Percentiles rank a stretch among this genome's conserved stretches.
Conservation (phyloP, 2,329 filamentous ascomycete genomes). For the Acrodontium crateriforme region DNA sequence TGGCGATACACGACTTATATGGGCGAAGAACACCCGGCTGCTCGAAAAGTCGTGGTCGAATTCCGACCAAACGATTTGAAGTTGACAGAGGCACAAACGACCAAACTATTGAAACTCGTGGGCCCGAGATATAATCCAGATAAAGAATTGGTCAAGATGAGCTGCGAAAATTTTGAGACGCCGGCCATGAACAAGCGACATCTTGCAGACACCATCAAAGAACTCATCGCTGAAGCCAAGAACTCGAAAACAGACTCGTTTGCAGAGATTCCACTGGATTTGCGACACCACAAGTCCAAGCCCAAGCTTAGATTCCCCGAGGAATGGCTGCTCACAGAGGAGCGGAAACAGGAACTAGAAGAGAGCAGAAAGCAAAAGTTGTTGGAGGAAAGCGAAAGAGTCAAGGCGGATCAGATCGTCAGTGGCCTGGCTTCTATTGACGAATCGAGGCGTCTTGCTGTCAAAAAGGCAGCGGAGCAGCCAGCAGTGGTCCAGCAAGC, state of each 20-base stretch:
- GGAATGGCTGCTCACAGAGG: conserved; percentile 65
- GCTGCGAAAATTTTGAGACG: conserved; percentile 68
- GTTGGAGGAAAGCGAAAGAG: conserved; percentile 41
- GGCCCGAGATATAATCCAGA: conserved; percentile 80
- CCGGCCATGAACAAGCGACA: conserved; percentile 97
- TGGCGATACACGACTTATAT: conserved; percentile 97
- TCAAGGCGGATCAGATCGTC: conserved; percentile 33
- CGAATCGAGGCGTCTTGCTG: conserved; percentile 11
- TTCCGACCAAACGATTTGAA: conserved; percentile 62
- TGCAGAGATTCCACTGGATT: conserved; percentile 77
- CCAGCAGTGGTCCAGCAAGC: conserved; percentile 15
- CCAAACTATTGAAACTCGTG: conserved; percentile 77
- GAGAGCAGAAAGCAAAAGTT: conserved; percentile 40
- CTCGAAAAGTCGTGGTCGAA: conserved; percentile 87
- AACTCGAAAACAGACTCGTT: conserved; percentile 65
- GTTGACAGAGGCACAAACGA: conserved; percentile 51
- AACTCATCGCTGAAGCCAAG: conserved; percentile 58
- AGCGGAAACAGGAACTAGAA: conserved; percentile 53
- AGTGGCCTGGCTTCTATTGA: conserved; percentile 17
- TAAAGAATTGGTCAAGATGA: conserved; percentile 72
- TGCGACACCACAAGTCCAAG: conserved; percentile 66
- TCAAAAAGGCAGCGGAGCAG: conserved; percentile 28
- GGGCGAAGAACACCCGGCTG: conserved; percentile 81
- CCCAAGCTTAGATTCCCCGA: conserved; percentile 58
- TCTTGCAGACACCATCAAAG: conserved; percentile 62